These are phyloP conservation scores for Hyphopichia wangnamkhiaoensis DNA, from an alignment of 1,139 yeast genomes.

Conservation along the genomic window DNA sequence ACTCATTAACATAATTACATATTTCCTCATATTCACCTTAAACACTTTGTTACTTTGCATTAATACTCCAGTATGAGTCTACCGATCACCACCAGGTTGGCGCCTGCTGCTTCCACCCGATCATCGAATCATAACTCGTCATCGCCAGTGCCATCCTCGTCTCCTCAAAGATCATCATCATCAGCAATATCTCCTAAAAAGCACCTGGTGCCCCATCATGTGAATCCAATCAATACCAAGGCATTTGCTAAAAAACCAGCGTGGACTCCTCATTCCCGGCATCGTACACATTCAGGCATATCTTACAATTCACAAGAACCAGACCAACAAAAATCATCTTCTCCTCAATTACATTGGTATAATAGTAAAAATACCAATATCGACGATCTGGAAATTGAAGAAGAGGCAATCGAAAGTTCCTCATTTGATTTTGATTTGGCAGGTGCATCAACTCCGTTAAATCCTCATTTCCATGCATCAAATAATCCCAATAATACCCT, in stretches of 20 bases:
- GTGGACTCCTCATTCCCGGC: not conserved
- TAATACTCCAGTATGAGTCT: slow-evolving; percentile 1
- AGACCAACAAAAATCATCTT: not conserved
- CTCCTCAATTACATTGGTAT: slow-evolving; percentile 12
- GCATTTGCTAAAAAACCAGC: not conserved
- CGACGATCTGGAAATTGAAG: slow-evolving; percentile 20
- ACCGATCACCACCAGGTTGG: slow-evolving; percentile 1
- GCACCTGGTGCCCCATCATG: not conserved
- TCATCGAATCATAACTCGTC: not conserved
- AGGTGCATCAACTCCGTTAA: slow-evolving; percentile 40
- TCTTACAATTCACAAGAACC: no score
- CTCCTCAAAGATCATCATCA: not conserved
- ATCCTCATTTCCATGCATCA: slow-evolving; percentile 10
- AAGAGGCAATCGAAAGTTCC: slow-evolving; percentile 8
- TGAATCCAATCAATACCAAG: not conserved
- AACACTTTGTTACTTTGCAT: no score
- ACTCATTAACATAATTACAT: no score
- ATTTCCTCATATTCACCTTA: not conserved
- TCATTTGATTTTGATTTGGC: slow-evolving; percentile 25
- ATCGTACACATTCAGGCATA: no score
- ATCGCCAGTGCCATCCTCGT: not conserved
- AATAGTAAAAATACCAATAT: slow-evolving; percentile 7
- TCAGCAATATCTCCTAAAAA: not conserved
- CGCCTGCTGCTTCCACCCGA: slow-evolving; percentile 1
- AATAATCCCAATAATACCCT: slow-evolving; percentile 16